phyloP scores from a whole-genome alignment of 1,284 basidiomycete species.

The Exobasidium rhododendri region DNA sequence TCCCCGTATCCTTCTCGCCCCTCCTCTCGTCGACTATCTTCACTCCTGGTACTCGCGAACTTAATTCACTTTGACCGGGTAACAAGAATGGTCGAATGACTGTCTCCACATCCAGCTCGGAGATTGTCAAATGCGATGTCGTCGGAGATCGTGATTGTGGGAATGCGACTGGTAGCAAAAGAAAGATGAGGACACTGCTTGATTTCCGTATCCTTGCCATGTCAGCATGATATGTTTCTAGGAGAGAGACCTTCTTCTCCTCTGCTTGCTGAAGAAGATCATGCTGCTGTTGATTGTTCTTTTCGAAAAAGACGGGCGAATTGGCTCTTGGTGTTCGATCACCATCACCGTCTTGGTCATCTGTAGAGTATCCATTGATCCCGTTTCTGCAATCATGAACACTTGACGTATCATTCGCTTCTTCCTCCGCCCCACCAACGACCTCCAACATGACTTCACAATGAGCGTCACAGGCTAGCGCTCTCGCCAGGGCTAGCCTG shows the following conservation, averaged over 20 bases:
- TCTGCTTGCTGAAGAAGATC: not conserved
- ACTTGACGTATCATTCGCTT: not conserved
- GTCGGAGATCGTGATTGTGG: not conserved
- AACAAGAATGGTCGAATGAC: not conserved
- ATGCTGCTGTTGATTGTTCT: not conserved
- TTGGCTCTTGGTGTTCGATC: conserved; percentile 7
- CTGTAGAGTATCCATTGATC: not conserved
- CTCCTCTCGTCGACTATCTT: conserved; percentile 6
- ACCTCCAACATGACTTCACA: conserved; percentile 12
- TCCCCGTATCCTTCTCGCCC: not conserved
- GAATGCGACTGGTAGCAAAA: not conserved
- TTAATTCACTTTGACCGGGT: not conserved
- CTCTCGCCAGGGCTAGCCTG: conserved; percentile 12
- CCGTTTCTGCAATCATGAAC: no score
- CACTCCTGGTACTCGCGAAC: conserved; percentile 2
- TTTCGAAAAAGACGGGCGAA: not conserved
- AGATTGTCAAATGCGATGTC: not conserved
- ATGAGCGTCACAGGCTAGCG: conserved; percentile 21
- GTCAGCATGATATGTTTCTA: conserved; percentile 10
- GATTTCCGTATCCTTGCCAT: conserved; percentile 15
- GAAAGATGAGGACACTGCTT: conserved; percentile 12
- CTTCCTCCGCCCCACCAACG: no score
- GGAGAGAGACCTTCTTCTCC: not conserved
- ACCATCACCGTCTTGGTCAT: conserved; percentile 8
- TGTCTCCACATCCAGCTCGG: not conserved